phyloP scores from a whole-genome alignment of 2,329 filamentous ascomycete genomes.

The Sclerotinia trifoliorum region DNA sequence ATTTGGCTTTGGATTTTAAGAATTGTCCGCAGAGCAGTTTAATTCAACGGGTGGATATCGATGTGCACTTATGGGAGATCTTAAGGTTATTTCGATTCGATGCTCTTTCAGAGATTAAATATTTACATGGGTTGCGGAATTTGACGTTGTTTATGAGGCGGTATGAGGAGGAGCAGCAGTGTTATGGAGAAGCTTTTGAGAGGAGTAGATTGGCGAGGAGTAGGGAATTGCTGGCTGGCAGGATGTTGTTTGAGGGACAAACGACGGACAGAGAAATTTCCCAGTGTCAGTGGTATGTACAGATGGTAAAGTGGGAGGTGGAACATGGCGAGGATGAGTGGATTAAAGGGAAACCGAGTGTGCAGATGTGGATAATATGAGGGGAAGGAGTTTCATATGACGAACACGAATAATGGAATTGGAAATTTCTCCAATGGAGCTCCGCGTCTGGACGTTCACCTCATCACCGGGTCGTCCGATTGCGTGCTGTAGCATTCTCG shows the following conservation, averaged over 20 bases:
- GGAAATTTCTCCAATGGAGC: background rate
- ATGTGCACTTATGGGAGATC: slow-evolving; percentile 26
- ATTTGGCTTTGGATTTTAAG: slow-evolving; percentile 22
- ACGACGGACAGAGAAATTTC: slow-evolving; percentile 16
- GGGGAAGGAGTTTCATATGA: background rate
- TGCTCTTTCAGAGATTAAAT: slow-evolving; percentile 21
- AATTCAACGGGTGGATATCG: slow-evolving; percentile 25
- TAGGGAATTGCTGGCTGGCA: background rate
- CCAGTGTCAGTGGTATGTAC: slow-evolving; percentile 23
- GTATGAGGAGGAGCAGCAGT: slow-evolving; percentile 5
- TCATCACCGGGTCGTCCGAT: background rate
- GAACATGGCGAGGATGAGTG: slow-evolving; percentile 16
- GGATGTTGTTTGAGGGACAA: slow-evolving; percentile 11
- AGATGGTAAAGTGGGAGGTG: slow-evolving; percentile 22
- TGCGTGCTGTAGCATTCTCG: background rate
- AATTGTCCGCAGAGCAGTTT: slow-evolving; percentile 10
- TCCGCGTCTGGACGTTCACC: background rate
- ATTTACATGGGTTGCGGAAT: slow-evolving; percentile 18
- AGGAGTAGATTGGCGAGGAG: background rate
- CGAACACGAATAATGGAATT: background rate
- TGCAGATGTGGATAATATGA: slow-evolving; percentile 26
- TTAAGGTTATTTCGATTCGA: slow-evolving; percentile 24
- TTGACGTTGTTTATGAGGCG: slow-evolving; percentile 21
- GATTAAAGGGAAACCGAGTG: slow-evolving; percentile 16
- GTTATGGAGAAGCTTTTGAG: background rate